A percentile compares a stretch with the other conserved stretches of the same genome.
Conservation (phyloP, 371 early-diverging fungal genomes). For the Mucor irregularis region DNA sequence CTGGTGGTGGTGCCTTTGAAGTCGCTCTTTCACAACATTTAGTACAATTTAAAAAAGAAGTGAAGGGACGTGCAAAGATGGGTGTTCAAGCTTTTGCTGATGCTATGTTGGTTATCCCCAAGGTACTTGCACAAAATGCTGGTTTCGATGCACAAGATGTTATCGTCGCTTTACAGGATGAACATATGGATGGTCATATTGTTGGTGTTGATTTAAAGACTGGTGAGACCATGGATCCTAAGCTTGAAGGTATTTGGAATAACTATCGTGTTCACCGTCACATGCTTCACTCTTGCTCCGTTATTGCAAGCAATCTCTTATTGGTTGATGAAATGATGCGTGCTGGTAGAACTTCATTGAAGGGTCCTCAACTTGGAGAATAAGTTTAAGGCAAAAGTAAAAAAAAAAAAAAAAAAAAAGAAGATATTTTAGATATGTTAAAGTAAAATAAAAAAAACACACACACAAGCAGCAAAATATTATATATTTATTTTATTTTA, state of each 20-base stretch:
- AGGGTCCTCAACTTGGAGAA: slow-evolving; percentile 51
- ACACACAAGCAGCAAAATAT: no score
- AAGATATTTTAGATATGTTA: no score
- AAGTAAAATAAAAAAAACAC: no score
- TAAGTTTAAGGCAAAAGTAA: slow-evolving; percentile 14
- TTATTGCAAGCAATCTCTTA: slow-evolving; percentile 97
- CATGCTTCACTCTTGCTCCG: slow-evolving; percentile 93
- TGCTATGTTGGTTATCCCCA: slow-evolving; percentile 95
- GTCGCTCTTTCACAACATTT: slow-evolving; percentile 85
- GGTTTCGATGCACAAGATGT: slow-evolving; percentile 98
- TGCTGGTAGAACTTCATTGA: slow-evolving; percentile 80
- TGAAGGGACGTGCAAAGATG: slow-evolving; percentile 94
- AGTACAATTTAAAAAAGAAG: slow-evolving; percentile 81
- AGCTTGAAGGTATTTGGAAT: slow-evolving; percentile 95
- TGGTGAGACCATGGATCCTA: slow-evolving; percentile 94
- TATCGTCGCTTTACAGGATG: slow-evolving; percentile 93
- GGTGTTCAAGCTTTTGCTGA: slow-evolving; percentile 98
- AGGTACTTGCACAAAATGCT: slow-evolving; percentile 93
- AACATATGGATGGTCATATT: slow-evolving; percentile 84
- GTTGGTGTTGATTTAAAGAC: slow-evolving; percentile 95
- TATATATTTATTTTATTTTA: slow-evolving; percentile 7
- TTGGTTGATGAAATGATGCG: slow-evolving; percentile 99
- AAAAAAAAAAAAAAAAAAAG: slow-evolving; percentile 11
- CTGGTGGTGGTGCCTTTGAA: slow-evolving; percentile 98
- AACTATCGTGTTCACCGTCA: slow-evolving; percentile 97